These are phyloP conservation scores for Cyberlindnera amylophila DNA, from an alignment of 805 yeast species.

Conservation along the genomic window DNA sequence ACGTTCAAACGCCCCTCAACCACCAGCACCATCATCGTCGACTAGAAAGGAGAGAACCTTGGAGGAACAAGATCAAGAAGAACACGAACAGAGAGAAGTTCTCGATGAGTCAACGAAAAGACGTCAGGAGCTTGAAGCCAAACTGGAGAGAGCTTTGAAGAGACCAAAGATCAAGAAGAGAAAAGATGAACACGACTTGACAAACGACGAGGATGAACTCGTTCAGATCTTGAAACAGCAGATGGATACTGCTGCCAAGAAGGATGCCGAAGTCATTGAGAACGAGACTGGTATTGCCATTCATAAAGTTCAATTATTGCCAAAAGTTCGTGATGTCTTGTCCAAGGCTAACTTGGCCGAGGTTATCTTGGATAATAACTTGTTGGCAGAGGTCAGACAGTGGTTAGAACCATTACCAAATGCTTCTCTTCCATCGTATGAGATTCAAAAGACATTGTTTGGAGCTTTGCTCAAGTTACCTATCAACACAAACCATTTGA, in stretches of 20 bases:
- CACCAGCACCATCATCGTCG: slow-evolving; percentile 1
- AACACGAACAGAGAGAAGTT: slow-evolving; percentile 27
- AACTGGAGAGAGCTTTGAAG: slow-evolving; percentile 73
- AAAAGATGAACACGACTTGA: slow-evolving; percentile 89
- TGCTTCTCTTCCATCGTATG: slow-evolving; percentile 95
- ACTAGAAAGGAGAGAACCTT: slow-evolving; percentile 2
- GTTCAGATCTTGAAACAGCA: slow-evolving; percentile 76
- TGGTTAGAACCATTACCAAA: slow-evolving; percentile 99
- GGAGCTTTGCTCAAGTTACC: slow-evolving; percentile 73
- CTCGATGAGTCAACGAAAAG: slow-evolving; percentile 37
- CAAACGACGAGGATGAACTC: slow-evolving; percentile 90
- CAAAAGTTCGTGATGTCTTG: slow-evolving; percentile 71
- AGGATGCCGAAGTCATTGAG: slow-evolving; percentile 55
- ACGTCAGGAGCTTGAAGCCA: slow-evolving; percentile 77
- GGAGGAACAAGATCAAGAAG: slow-evolving; percentile 6
- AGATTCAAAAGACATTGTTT: slow-evolving; percentile 86
- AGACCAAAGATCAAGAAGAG: slow-evolving; percentile 56
- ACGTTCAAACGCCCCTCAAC: slow-evolving; percentile 15
- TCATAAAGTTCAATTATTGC: slow-evolving; percentile 70
- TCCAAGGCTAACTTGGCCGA: slow-evolving; percentile 84
- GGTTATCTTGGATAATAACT: slow-evolving; percentile 87
- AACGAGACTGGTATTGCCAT: slow-evolving; percentile 47
- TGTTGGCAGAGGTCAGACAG: slow-evolving; percentile 87
- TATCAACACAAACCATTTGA: slow-evolving; percentile 89
- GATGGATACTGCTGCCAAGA: slow-evolving; percentile 85